Evolutionary conservation across 768 basidiomycete genomes (phyloP).

Genomic region (Boletus vinaceobasis): DNA sequence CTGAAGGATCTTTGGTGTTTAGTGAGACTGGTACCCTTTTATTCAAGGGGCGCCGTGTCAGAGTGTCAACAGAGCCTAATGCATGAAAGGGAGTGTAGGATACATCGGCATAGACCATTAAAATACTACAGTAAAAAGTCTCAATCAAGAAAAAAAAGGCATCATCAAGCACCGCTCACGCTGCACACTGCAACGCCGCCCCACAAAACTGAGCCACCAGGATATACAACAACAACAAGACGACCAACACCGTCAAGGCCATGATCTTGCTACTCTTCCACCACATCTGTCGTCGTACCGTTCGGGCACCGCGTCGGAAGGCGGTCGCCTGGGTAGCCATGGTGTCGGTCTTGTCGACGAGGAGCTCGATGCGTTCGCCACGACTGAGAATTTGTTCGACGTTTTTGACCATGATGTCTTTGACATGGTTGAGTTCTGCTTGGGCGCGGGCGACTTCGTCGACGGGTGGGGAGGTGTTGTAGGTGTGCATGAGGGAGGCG

Average conservation of each 20-base stretch:
- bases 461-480: conserved; percentile 81
- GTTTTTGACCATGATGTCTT: conserved; percentile 98
- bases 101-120: conserved; percentile 8
- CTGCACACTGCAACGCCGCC: conserved; percentile 64
- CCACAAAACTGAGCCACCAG: conserved; percentile 90
- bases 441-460: conserved; percentile 92
- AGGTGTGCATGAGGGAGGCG: conserved; percentile 76
- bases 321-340: conserved; percentile 94
- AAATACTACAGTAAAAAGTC: conserved; percentile 11
- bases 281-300: conserved; percentile 84
- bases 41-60: neutral
- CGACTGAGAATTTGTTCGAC: conserved; percentile 93
- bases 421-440: conserved; percentile 83
- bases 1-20: neutral
- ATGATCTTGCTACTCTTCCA: conserved; percentile 78
- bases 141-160: neutral
- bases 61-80: neutral
- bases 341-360: conserved; percentile 95
- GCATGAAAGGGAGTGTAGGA: neutral
- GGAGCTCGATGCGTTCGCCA: conserved; percentile 92
- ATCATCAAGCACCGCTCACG: neutral
- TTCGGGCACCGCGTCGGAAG: conserved; percentile 84
- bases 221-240: conserved; percentile 71
- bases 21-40: too few species aligned
- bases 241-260: conserved; percentile 68